Evolutionary conservation across 2,329 filamentous ascomycete species (phyloP).

Genomic region (Helotiales sp.): DNA sequence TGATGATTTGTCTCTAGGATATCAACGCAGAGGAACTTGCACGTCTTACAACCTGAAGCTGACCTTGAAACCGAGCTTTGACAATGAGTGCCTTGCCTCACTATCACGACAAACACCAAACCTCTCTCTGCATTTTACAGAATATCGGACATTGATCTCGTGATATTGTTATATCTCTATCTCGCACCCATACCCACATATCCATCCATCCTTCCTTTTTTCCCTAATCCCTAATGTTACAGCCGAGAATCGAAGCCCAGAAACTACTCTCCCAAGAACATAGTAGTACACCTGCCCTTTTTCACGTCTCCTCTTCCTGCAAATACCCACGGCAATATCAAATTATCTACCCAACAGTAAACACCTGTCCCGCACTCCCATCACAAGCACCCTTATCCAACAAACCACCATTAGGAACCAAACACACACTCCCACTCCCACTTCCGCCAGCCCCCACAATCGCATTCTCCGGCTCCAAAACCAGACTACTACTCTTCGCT

Average conservation of each 20-base stretch:
- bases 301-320: neutral
- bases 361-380: conserved; percentile 19
- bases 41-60: too few relatives aligned
- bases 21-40: too few relatives aligned
- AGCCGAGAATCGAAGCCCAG: conserved; percentile 8
- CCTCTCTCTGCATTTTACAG: neutral
- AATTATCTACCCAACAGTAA: conserved; percentile 15
- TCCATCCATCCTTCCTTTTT: too few relatives aligned
- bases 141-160: neutral
- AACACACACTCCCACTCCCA: conserved; percentile 40
- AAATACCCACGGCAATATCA: neutral
- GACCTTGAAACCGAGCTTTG: too few relatives aligned
- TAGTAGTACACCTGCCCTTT: conserved; percentile 2
- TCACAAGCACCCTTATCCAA: conserved; percentile 26
- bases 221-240: neutral
- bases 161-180: neutral
- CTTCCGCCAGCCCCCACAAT: conserved; percentile 41
- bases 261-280: neutral
- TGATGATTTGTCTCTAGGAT: too few relatives aligned
- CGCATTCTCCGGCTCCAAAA: conserved; percentile 47
- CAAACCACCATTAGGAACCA: conserved; percentile 35
- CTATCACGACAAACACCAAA: too few relatives aligned
- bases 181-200: too few relatives aligned
- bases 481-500: conserved; percentile 40
- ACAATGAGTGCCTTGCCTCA: too few relatives aligned